Evolutionary conservation across 2,329 filamentous ascomycete genomes (phyloP), one percentile per base, ranked within the genome.

Genomic region (Plectosphaerella plurivora): DNA sequence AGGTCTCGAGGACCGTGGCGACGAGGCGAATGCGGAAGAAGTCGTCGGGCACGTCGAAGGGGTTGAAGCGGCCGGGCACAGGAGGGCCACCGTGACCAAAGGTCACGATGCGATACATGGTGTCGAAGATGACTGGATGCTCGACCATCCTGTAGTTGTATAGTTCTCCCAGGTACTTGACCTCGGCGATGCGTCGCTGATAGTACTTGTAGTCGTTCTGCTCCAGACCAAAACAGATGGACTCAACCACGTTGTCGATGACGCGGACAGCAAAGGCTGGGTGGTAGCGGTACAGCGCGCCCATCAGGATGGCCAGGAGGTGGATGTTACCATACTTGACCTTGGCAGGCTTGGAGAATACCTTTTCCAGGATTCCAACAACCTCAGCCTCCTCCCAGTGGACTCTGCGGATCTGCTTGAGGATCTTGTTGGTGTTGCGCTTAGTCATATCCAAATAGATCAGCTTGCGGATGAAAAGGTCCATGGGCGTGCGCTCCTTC

Each of bases 101-200:
- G 8, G 91, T 96, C 66, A 97, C 80, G 60, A 99, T 88, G 64
- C 91, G 91, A 75, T 97, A 99, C 70, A 99, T 81, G 1, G 88
- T 90, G 64, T 99, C 94, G 62, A 99, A 99, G 49, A 99, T 88
- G 22, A 97, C 88, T 0, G 90, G 89, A 44, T 96, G 94, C 68
- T 99, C 94, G 37, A 99, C 82, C 83, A 99, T 90, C 53, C 94
- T 89, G 67, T 97, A 99, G 63, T 97, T 96, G 74, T 99, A 99
- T 10, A 99, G 81, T 70, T 99, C 94, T 20, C 90, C 92, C 5
- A 99, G 78, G 66, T 97, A 99, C 67, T 97, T 97, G 63, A 96
- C 90, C 68, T 97, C 93, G 3, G 95, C 90, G 56, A 99, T 87
- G 20, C 94, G 87, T 54, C 92, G 87, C 70, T 99, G 94, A 65